Evolutionary conservation across 139 green algal species (phyloP).

Genomic region (Auxenochlorella pyrenoidosa): DNA sequence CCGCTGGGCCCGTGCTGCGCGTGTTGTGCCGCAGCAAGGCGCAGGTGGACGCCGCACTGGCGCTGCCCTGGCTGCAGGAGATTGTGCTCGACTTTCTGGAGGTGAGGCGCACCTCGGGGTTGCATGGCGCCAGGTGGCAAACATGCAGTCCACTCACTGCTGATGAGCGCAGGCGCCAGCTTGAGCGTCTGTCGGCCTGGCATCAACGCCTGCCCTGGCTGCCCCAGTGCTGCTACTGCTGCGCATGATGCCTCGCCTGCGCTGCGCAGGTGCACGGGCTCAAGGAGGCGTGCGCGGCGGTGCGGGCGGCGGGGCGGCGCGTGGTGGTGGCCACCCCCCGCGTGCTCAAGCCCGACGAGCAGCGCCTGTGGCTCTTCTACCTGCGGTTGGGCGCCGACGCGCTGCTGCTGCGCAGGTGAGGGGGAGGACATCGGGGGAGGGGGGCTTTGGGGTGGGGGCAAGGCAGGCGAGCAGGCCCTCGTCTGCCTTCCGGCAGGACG

Average conservation of each 20-base stretch:
- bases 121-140: not conserved
- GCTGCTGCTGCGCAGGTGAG: slow-evolving; percentile 73
- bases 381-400: slow-evolving; percentile 76
- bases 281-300: slow-evolving; percentile 64
- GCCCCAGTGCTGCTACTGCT: not conserved
- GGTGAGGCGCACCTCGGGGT: slow-evolving; percentile 3
- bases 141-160: no score
- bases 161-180: no score
- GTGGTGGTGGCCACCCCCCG: slow-evolving; percentile 78
- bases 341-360: slow-evolving; percentile 84
- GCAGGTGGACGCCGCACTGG: slow-evolving; percentile 69
- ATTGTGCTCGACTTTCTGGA: slow-evolving; percentile 90
- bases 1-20: slow-evolving; percentile 32
- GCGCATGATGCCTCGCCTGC: no score
- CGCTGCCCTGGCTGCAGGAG: slow-evolving; percentile 78
- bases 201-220: no score
- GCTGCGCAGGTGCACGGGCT: slow-evolving; percentile 70
- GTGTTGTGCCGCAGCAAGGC: slow-evolving; percentile 82
- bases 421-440: not conserved
- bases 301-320: slow-evolving; percentile 59
- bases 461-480: no score
- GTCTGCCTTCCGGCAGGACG: no score
- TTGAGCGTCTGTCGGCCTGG: no score
- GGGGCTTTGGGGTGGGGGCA: no score
- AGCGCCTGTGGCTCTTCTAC: slow-evolving; percentile 81